phyloP scores from a whole-genome alignment of 2,329 filamentous ascomycete genomes.

The Xylariaceae sp. region DNA sequence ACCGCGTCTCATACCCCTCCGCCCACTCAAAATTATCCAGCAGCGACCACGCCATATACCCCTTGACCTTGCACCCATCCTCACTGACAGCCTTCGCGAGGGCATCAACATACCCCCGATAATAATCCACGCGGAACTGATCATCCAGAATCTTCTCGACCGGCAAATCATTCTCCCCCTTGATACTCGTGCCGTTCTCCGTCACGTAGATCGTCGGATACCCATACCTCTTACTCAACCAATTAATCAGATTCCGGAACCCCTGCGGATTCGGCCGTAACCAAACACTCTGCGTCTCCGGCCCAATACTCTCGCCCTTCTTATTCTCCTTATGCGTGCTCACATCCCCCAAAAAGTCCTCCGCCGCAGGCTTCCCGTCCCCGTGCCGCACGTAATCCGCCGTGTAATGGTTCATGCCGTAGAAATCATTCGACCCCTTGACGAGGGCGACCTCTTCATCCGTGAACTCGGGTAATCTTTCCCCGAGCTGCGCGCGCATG shows the following conservation, averaged over 20 bases:
- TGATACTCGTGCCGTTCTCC: conserved; percentile 81
- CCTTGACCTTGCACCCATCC: conserved; percentile 73
- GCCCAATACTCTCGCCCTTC: conserved; percentile 66
- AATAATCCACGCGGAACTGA: conserved; percentile 77
- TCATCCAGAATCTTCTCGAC: conserved; percentile 69
- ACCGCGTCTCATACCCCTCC: conserved; percentile 83
- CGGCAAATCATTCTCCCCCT: conserved; percentile 73
- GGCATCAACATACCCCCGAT: conserved; percentile 68
- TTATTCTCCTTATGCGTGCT: conserved; percentile 68
- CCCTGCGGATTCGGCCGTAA: conserved; percentile 68
- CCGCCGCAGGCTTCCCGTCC: conserved; percentile 51
- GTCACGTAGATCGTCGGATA: conserved; percentile 79
- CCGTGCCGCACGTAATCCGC: conserved; percentile 80
- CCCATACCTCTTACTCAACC: conserved; percentile 72
- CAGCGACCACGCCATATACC: conserved; percentile 82
- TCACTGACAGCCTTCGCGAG: conserved; percentile 66
- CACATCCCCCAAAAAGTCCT: conserved; percentile 72
- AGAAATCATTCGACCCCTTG: conserved; percentile 85
- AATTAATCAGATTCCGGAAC: conserved; percentile 71
- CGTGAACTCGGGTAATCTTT: conserved; percentile 70
- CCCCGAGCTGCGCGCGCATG: conserved; percentile 75
- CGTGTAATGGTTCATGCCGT: conserved; percentile 92
- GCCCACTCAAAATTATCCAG: conserved; percentile 92
- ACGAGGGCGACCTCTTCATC: conserved; percentile 68
- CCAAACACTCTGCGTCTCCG: conserved; percentile 79